These are phyloP conservation scores for Zelonia costaricensis DNA, from an alignment of 208 protist species.

Conservation along the genomic window DNA sequence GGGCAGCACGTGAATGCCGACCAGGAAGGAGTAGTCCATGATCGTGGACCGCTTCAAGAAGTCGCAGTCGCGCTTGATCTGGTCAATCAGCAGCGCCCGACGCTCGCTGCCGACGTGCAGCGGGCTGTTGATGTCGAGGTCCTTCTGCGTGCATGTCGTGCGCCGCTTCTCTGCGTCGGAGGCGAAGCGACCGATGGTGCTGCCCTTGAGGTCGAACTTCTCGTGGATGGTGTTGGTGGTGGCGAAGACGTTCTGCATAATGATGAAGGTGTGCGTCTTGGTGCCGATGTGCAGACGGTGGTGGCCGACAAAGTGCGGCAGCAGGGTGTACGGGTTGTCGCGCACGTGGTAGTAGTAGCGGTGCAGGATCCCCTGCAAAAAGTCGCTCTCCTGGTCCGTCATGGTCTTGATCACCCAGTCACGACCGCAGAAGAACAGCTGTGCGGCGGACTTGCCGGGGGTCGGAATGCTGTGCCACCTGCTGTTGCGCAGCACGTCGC, in stretches of 20 bases:
- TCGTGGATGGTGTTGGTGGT: slow-evolving; percentile 90
- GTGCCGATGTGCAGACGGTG: slow-evolving; percentile 68
- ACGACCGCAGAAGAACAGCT: slow-evolving; percentile 92
- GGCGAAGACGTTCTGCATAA: slow-evolving; percentile 96
- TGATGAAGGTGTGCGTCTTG: slow-evolving; percentile 82
- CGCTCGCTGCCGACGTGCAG: slow-evolving; percentile 73
- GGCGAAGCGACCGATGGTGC: slow-evolving; percentile 89
- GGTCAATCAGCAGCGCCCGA: slow-evolving; percentile 74
- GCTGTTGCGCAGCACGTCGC: slow-evolving; percentile 69
- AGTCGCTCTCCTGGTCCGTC: slow-evolving; percentile 83
- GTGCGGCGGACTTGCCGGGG: slow-evolving; percentile 86
- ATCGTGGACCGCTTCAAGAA: slow-evolving; percentile 88
- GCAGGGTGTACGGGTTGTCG: slow-evolving; percentile 88
- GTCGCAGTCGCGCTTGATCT: slow-evolving; percentile 86
- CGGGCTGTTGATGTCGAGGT: slow-evolving; percentile 86
- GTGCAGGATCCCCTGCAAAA: slow-evolving; percentile 89
- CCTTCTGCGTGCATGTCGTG: slow-evolving; percentile 91
- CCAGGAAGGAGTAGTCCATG: slow-evolving; percentile 94
- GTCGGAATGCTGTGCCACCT: slow-evolving; percentile 89
- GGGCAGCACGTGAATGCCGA: slow-evolving; percentile 90
- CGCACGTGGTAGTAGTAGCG: slow-evolving; percentile 91
- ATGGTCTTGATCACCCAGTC: slow-evolving; percentile 95
- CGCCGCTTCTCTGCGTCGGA: slow-evolving; percentile 77
- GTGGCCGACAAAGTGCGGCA: slow-evolving; percentile 93
- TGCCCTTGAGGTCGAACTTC: slow-evolving; percentile 95